A percentile compares a stretch with the other conserved stretches of the same genome.
phyloP scores from a whole-genome alignment of 192 early-diverging fungal species.

The Linnemannia exigua region DNA sequence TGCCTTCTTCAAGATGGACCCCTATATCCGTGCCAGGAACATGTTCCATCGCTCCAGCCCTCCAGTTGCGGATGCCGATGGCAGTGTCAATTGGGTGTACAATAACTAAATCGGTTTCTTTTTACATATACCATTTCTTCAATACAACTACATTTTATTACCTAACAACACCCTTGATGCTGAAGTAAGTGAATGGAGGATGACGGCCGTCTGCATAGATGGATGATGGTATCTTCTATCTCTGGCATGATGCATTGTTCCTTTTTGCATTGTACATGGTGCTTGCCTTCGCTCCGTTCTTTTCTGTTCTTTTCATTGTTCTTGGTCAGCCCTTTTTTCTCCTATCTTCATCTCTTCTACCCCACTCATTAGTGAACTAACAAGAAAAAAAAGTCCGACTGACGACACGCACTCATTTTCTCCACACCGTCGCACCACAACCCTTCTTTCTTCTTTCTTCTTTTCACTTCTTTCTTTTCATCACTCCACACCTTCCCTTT shows the following conservation, averaged over 20 bases:
- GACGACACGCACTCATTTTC: neutral
- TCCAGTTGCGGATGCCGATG: conserved; percentile 9
- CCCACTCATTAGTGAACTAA: neutral
- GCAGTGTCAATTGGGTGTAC: conserved; percentile 22
- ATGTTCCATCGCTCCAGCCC: conserved; percentile 42
- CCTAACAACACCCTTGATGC: neutral
- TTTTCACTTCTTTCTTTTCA: neutral
- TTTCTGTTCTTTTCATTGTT: neutral
- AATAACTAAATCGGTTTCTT: neutral
- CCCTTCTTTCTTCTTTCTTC: neutral
- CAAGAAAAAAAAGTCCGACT: neutral
- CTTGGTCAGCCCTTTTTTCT: neutral
- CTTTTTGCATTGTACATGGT: too few species aligned
- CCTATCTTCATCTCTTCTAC: neutral
- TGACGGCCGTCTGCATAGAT: neutral
- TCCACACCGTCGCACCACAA: neutral
- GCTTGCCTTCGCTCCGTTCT: neutral
- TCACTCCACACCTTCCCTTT: neutral
- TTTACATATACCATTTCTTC: neutral
- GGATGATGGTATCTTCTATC: neutral
- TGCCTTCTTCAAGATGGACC: conserved; percentile 60
- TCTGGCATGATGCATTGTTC: neutral
- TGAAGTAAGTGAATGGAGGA: neutral
- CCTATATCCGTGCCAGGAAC: conserved; percentile 57
- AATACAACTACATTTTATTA: neutral